These are phyloP conservation scores for Neoboletus brunneissimus DNA, from an alignment of 768 basidiomycete genomes.

Conservation along the genomic window DNA sequence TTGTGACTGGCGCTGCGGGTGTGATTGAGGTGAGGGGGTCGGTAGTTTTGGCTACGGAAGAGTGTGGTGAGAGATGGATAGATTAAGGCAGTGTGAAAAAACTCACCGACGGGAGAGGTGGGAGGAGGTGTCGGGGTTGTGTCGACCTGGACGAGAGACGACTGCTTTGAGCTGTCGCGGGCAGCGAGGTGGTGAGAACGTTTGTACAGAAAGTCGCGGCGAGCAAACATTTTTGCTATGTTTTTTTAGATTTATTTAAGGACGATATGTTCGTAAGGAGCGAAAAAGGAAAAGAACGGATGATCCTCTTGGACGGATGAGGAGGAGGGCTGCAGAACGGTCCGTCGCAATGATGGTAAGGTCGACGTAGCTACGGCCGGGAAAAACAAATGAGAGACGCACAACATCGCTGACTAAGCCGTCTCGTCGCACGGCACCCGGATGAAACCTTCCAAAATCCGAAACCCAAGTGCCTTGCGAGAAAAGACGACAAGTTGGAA, in stretches of 20 bases:
- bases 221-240: constrained; percentile 14
- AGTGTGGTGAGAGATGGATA: not conserved
- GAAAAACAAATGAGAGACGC: not conserved
- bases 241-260: not conserved
- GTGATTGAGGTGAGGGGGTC: not conserved
- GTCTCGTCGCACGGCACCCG: not conserved
- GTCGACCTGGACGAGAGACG: not conserved
- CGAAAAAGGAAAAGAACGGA: constrained; percentile 22
- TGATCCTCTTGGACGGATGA: not conserved
- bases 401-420: constrained; percentile 8
- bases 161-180: not conserved
- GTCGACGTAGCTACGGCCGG: not conserved
- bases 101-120: not conserved
- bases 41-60: constrained; percentile 2
- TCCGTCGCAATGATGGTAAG: not conserved
- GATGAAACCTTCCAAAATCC: not conserved
- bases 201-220: constrained; percentile 14
- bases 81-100: not conserved
- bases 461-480: not conserved
- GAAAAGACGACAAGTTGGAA: not conserved
- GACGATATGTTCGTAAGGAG: constrained; percentile 22
- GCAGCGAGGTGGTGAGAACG: constrained; percentile 13
- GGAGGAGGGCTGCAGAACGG: not conserved
- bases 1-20: constrained; percentile 1
- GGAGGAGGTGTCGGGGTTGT: not conserved